phyloP scores from a whole-genome alignment of 2,329 filamentous ascomycete genomes.

The Zasmidium cellare region DNA sequence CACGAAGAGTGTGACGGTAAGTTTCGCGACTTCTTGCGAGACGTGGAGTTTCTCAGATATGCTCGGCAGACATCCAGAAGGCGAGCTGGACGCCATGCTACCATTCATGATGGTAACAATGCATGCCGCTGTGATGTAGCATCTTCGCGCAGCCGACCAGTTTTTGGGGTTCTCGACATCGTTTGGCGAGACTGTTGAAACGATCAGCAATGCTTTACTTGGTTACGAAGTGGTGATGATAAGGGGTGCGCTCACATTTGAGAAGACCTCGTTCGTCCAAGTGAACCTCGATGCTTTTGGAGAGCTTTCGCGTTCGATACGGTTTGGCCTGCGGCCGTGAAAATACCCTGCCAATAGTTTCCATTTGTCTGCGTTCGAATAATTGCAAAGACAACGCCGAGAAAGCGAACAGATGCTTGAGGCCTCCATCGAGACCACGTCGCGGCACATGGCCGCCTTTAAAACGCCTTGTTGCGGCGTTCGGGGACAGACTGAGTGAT shows the following conservation, averaged over 20 bases:
- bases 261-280: slow-evolving; percentile 41
- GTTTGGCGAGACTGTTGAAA: slow-evolving; percentile 48
- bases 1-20: slow-evolving; percentile 36
- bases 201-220: not conserved
- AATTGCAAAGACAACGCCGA: not conserved
- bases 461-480: not conserved
- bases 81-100: slow-evolving; percentile 53
- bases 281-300: slow-evolving; percentile 37
- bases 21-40: slow-evolving; percentile 42
- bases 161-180: slow-evolving; percentile 52
- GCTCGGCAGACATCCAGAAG: slow-evolving; percentile 40
- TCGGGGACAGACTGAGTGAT: not conserved
- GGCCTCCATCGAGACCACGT: not conserved
- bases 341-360: slow-evolving; percentile 1
- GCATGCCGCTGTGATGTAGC: slow-evolving; percentile 43
- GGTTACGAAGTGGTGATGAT: not conserved
- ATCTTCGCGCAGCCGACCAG: slow-evolving; percentile 43
- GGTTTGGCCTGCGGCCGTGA: slow-evolving; percentile 9
- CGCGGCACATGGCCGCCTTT: not conserved
- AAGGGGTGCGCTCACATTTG: not conserved
- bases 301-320: slow-evolving; percentile 3
- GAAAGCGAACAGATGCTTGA: not conserved
- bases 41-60: slow-evolving; percentile 51
- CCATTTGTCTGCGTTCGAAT: not conserved
- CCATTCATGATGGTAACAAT: slow-evolving; percentile 55